Evolutionary conservation across 129 eudicot genomes (phyloP).

Genomic region (Helichrysum umbraculigerum): DNA sequence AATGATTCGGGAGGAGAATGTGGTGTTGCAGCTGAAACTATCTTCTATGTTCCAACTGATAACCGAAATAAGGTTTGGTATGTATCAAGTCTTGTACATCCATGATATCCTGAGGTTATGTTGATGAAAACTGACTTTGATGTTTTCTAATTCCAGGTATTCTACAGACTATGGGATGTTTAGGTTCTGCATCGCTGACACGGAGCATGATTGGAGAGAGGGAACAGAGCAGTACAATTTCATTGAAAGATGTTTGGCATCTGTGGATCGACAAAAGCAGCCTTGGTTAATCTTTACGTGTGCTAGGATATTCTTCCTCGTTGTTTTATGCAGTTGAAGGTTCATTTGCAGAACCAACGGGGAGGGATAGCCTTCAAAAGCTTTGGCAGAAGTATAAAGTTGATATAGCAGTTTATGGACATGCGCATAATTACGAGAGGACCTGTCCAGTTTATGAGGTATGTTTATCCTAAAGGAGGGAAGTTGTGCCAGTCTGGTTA

Average conservation of each 20-base stretch:
- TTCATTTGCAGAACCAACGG: slow-evolving; percentile 75
- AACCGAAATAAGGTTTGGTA: slow-evolving; percentile 77
- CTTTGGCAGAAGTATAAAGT: slow-evolving; percentile 82
- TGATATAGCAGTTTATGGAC: slow-evolving; percentile 82
- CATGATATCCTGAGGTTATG: neutral
- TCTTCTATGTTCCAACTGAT: slow-evolving; percentile 65
- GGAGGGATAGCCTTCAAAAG: slow-evolving; percentile 65
- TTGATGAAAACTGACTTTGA: slow-evolving; percentile 13
- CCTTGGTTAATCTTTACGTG: slow-evolving; percentile 78
- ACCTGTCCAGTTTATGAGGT: slow-evolving; percentile 78
- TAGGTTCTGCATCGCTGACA: slow-evolving; percentile 73
- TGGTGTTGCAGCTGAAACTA: slow-evolving; percentile 64
- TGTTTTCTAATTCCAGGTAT: slow-evolving; percentile 44
- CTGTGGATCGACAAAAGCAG: slow-evolving; percentile 67
- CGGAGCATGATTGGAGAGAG: slow-evolving; percentile 81
- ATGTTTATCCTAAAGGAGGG: slow-evolving; percentile 1
- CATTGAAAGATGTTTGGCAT: slow-evolving; percentile 65
- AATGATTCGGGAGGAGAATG: slow-evolving; percentile 87
- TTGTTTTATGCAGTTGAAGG: slow-evolving; percentile 54
- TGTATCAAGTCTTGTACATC: neutral
- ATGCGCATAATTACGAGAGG: slow-evolving; percentile 75
- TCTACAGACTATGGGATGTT: slow-evolving; percentile 83
- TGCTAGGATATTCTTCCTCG: slow-evolving; percentile 67
- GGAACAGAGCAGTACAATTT: slow-evolving; percentile 73
- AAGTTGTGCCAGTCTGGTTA: neutral